These are phyloP conservation scores for Gracilaria domingensis DNA, from an alignment of 23 red algal genomes.

Conservation along the genomic window DNA sequence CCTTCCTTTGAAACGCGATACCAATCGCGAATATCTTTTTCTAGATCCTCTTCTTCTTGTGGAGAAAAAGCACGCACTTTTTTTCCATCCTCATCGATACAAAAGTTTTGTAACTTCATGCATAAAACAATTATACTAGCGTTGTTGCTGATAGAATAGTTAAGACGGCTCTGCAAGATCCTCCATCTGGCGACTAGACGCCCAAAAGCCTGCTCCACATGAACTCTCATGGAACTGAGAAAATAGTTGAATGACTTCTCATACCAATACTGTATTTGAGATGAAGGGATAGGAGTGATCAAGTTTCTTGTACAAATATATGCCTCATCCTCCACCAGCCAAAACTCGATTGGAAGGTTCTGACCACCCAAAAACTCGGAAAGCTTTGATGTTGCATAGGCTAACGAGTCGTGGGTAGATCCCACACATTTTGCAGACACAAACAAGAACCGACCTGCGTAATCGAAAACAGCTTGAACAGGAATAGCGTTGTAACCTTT, in stretches of 20 bases:
- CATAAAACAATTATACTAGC: no score
- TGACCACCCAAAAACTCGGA: neutral
- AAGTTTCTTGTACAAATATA: slow-evolving; percentile 35
- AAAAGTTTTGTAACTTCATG: no score
- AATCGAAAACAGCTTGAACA: slow-evolving; percentile 40
- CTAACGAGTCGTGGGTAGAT: slow-evolving; percentile 27
- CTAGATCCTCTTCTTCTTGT: no score
- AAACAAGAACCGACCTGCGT: slow-evolving; percentile 5
- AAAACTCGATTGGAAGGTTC: slow-evolving; percentile 9
- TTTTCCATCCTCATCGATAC: no score
- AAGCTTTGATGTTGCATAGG: neutral
- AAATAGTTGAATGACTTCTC: slow-evolving; percentile 24
- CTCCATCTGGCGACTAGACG: no score
- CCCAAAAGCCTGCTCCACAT: slow-evolving; percentile 34
- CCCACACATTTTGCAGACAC: slow-evolving; percentile 27
- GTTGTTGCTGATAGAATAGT: no score
- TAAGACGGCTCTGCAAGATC: no score
- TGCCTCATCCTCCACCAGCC: slow-evolving; percentile 21
- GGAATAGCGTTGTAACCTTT: slow-evolving; percentile 31
- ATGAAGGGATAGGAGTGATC: slow-evolving; percentile 15
- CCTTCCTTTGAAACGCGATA: no score
- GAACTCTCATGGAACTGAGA: slow-evolving; percentile 13
- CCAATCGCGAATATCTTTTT: no score
- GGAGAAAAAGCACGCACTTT: no score
- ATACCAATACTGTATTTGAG: neutral